These are phyloP conservation scores for Wickerhamomyces bisporus DNA, from an alignment of 805 yeast genomes.

Conservation along the genomic window DNA sequence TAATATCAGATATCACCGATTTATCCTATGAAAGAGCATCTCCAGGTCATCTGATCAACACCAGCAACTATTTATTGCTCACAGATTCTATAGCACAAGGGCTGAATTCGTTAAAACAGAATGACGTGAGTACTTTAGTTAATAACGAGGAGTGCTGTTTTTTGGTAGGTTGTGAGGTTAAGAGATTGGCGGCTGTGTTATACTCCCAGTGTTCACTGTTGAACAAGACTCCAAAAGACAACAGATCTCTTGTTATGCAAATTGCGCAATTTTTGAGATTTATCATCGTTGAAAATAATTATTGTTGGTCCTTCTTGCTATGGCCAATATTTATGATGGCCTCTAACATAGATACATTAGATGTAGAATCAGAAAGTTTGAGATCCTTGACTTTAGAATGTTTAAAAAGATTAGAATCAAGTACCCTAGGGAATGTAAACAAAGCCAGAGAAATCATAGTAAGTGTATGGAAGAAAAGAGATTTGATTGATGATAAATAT, in stretches of 20 bases:
- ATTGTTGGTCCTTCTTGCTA: constrained; percentile 7
- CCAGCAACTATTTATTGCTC: neutral
- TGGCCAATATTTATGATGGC: constrained; percentile 9
- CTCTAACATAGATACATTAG: constrained; percentile 3
- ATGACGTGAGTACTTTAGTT: neutral
- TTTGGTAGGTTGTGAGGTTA: constrained; percentile 7
- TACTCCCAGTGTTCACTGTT: constrained; percentile 5
- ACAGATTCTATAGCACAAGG: neutral
- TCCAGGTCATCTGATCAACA: neutral
- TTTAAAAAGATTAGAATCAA: constrained; percentile 2
- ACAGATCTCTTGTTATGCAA: neutral
- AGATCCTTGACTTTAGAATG: constrained; percentile 4
- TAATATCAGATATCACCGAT: constrained; percentile 9
- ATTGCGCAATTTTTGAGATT: constrained; percentile 3
- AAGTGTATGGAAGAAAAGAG: constrained; percentile 8
- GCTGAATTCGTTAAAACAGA: neutral
- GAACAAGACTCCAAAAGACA: constrained; percentile 4
- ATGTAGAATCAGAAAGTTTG: constrained; percentile 1
- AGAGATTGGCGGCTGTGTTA: constrained; percentile 4
- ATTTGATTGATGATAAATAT: constrained; percentile 1
- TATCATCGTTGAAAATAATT: constrained; percentile 3
- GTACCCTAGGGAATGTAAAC: constrained; percentile 7
- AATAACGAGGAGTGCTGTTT: constrained; percentile 6
- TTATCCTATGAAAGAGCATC: constrained; percentile 4
- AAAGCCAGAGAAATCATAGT: constrained; percentile 6